Evolutionary conservation across 345 rosid species (phyloP).

Genomic region (Erucastrum elatum): DNA sequence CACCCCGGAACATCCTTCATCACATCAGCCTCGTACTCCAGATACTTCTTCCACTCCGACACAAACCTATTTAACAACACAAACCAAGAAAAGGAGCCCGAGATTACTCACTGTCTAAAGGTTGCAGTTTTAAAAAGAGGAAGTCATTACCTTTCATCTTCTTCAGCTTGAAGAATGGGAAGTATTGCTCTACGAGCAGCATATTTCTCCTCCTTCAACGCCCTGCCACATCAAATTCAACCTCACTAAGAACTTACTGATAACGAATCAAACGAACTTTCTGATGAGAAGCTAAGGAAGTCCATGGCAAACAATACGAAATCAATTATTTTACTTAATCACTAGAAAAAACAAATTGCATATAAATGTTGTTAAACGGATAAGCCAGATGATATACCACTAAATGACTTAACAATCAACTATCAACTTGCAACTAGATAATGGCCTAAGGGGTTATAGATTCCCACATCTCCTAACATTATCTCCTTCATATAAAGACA

Average conservation of each 20-base stretch:
- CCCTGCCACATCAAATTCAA: constrained; percentile 51
- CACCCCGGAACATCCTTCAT: constrained; percentile 99
- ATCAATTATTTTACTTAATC: background rate
- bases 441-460: background rate
- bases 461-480: background rate
- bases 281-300: background rate
- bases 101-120: background rate
- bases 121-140: background rate
- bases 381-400: constrained; percentile 5
- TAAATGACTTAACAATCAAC: constrained; percentile 6
- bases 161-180: constrained; percentile 97
- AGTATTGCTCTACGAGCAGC: constrained; percentile 84
- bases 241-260: background rate
- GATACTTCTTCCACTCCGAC: constrained; percentile 93
- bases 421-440: background rate
- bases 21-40: constrained; percentile 93
- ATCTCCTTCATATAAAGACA: background rate
- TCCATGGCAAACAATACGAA: background rate
- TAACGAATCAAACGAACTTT: background rate
- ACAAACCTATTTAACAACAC: constrained; percentile 56
- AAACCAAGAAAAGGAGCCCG: background rate
- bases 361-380: background rate
- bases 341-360: background rate
- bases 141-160: constrained; percentile 78
- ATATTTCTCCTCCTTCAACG: constrained; percentile 92